Conservation (phyloP, 805 yeast species). For the Alloascoidea hylecoeti region DNA sequence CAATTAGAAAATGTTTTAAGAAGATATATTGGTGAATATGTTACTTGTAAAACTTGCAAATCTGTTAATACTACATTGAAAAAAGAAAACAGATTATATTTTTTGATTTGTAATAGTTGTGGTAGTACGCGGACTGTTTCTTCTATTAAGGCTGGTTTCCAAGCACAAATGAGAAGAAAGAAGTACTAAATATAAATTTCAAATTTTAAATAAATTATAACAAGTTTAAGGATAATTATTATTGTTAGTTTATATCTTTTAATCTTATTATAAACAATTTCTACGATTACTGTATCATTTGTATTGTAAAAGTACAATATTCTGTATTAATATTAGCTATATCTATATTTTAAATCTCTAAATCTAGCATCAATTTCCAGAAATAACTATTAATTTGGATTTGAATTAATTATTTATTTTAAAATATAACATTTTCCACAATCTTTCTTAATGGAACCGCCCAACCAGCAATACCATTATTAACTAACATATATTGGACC, state of each 20-base stretch:
- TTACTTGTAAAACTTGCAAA: constrained; percentile 97
- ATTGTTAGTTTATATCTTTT: neutral
- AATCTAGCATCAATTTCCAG: constrained; percentile 7
- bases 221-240: neutral
- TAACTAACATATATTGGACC: constrained; percentile 39
- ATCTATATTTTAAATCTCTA: neutral
- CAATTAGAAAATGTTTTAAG: constrained; percentile 94
- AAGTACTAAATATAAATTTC: constrained; percentile 25
- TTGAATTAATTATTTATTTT: constrained; percentile 2
- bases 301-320: constrained; percentile 6
- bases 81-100: constrained; percentile 96
- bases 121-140: constrained; percentile 95
- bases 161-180: constrained; percentile 91
- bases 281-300: constrained; percentile 3
- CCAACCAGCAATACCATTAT: constrained; percentile 50
- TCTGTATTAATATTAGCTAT: neutral
- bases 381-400: constrained; percentile 4
- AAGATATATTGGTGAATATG: constrained; percentile 93
- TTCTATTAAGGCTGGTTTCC: constrained; percentile 98
- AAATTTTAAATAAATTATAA: neutral
- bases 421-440: constrained; percentile 18
- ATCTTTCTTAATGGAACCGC: constrained; percentile 51
- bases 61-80: constrained; percentile 91
- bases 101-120: constrained; percentile 95
- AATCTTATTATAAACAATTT: neutral